Evolutionary conservation across 1,139 yeast species (phyloP).

Genomic region (Pneumocystis sp.): DNA sequence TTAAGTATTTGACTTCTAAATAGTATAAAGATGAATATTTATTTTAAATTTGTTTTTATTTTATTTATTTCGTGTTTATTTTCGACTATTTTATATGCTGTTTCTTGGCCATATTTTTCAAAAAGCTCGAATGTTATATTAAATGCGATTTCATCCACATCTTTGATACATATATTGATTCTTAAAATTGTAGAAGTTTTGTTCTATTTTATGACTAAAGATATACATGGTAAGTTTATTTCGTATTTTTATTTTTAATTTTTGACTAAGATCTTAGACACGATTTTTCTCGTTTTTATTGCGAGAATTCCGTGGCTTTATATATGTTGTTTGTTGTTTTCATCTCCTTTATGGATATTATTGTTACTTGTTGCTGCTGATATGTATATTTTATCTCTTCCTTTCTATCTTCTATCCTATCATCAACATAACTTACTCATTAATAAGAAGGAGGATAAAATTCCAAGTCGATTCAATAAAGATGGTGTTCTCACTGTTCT

Average conservation of each 20-base stretch:
- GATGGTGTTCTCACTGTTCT: slow-evolving; percentile 1
- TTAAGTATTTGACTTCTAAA: neutral
- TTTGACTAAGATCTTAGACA: neutral
- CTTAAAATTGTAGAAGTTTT: neutral
- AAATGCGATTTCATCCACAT: neutral
- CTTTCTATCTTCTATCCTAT: neutral
- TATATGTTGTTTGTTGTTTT: neutral
- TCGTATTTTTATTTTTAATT: neutral
- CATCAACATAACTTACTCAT: neutral
- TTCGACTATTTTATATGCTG: neutral
- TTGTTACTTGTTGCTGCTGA: neutral
- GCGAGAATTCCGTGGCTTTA: neutral
- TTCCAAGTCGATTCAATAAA: neutral
- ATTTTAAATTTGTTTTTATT: neutral
- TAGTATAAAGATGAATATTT: neutral
- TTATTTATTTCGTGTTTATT: neutral
- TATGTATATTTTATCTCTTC: neutral
- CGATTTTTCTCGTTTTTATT: neutral
- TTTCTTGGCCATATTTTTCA: neutral
- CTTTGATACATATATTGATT: neutral
- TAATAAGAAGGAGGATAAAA: neutral
- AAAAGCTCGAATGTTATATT: neutral
- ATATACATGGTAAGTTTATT: neutral
- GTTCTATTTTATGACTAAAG: neutral
- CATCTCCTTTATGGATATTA: neutral